Evolutionary conservation across 768 basidiomycete species (phyloP), one percentile per base, ranked within the genome.

Genomic region (Jaapia argillacea): DNA sequence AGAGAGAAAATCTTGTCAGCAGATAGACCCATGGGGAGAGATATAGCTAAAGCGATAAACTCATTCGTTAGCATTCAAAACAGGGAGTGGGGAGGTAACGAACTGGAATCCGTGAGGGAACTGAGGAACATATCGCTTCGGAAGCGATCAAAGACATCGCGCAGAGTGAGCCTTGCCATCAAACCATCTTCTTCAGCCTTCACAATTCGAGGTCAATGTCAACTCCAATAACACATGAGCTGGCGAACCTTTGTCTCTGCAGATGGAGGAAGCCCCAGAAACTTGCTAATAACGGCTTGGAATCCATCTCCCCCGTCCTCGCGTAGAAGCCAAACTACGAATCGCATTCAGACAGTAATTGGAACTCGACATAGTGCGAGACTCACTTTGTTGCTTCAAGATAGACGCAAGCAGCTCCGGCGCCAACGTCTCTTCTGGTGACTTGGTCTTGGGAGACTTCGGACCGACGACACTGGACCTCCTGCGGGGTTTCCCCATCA

Each of bases 31-130:
- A 88, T 80, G 0, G 89, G 88, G 44, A 91, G 70, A 3, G 88
- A 78, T 47, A 94, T 83, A 20, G 86, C 85, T 96, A 49, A 25
- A 16, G 45, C 38, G 4, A 54, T 45, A 41, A 6, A 33, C 16
- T 16, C 10, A 16, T 16, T 10, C 10, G 10, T 33, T 10, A 10
- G 10, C 10, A 33, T 10, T 10, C 10, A 33, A 33, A 33, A 10
- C 28, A 33, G 10, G 10, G 28, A 27, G 44, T 37, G 12, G 45
- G n/a, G n/a, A n/a, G 26, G 22, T 35, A 13, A 64, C 88, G 26
- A 53, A 94, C 92, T 81, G 1, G 94, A 94, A 58, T 98, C 94
- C 0, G 83, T 75, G 20, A 97, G 65, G 14, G 92, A 92, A 54
- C 83, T 91, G 45, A 96, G 67, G 57, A 92, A 86, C 67, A 96